Evolutionary conservation across 257 asterid genomes (phyloP).

Genomic region (Przewalskia tangutica): DNA sequence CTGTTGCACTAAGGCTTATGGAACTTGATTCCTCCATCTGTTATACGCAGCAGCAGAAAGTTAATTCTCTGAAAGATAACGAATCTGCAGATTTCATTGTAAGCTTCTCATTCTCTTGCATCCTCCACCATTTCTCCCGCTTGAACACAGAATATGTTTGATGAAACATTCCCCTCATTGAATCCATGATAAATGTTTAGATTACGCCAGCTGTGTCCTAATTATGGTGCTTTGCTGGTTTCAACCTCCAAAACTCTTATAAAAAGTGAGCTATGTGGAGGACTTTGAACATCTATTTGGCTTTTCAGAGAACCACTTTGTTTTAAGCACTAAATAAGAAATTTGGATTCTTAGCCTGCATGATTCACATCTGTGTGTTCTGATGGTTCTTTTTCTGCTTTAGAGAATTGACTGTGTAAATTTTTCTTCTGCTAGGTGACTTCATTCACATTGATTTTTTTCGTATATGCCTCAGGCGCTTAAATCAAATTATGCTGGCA

Average conservation of each 20-base stretch:
- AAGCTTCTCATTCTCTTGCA: constrained; percentile 17
- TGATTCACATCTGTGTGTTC: not conserved
- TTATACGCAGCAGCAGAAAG: constrained; percentile 39
- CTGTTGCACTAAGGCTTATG: constrained; percentile 71
- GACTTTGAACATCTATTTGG: not conserved
- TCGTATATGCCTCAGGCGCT: constrained; percentile 24
- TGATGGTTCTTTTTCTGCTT: not conserved
- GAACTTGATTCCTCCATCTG: constrained; percentile 61
- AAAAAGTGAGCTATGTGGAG: not conserved
- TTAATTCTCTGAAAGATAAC: constrained; percentile 24
- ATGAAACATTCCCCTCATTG: not conserved
- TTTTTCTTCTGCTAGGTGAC: not conserved
- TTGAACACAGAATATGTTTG: not conserved
- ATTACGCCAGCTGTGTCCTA: not conserved
- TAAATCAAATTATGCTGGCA: constrained; percentile 23
- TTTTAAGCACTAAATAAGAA: not conserved
- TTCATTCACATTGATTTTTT: not conserved
- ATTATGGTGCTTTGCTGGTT: not conserved
- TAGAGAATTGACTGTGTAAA: not conserved
- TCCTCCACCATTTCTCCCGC: not conserved
- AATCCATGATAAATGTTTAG: not conserved
- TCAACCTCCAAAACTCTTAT: not conserved
- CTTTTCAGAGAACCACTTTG: not conserved
- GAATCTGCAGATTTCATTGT: constrained; percentile 31
- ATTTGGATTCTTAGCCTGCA: not conserved